These are phyloP conservation scores for Truncatella angustata DNA, from an alignment of 2,329 filamentous ascomycete species.

Conservation along the genomic window DNA sequence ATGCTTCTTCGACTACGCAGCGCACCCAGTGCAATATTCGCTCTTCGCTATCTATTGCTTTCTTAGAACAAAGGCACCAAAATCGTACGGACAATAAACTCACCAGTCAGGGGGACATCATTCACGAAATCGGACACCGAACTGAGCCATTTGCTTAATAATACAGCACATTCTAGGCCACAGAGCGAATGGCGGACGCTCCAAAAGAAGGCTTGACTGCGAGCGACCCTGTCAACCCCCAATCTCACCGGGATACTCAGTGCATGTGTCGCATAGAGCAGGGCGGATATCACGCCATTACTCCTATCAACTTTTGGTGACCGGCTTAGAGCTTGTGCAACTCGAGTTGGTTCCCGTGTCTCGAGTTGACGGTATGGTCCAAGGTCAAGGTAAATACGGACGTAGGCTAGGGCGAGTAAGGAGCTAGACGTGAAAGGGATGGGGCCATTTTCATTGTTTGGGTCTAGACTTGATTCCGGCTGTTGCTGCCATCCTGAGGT, in stretches of 20 bases:
- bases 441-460: conserved; percentile 38
- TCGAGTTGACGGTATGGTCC: conserved; percentile 42
- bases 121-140: conserved; percentile 21
- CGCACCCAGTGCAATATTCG: conserved; percentile 45
- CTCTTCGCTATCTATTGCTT: conserved; percentile 35
- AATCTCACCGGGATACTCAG: conserved; percentile 54
- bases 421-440: conserved; percentile 45
- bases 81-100: conserved; percentile 6
- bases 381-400: conserved; percentile 43
- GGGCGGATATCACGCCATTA: conserved; percentile 45
- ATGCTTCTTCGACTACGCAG: conserved; percentile 44
- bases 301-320: conserved; percentile 43
- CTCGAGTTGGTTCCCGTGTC: conserved; percentile 38
- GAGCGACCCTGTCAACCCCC: conserved; percentile 52
- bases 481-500: conserved; percentile 37
- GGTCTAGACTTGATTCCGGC: conserved; percentile 36
- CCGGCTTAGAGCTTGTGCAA: conserved; percentile 36
- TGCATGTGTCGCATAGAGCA: conserved; percentile 53
- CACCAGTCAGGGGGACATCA: conserved; percentile 25
- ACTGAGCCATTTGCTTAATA: conserved; percentile 50
- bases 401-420: conserved; percentile 43
- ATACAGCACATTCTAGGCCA: conserved; percentile 51
- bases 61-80: no score
- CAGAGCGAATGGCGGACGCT: conserved; percentile 55
- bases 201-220: conserved; percentile 56